These are phyloP conservation scores for Syncephalis plumigaleata DNA, from an alignment of 371 early-diverging fungal genomes.

Conservation along the genomic window DNA sequence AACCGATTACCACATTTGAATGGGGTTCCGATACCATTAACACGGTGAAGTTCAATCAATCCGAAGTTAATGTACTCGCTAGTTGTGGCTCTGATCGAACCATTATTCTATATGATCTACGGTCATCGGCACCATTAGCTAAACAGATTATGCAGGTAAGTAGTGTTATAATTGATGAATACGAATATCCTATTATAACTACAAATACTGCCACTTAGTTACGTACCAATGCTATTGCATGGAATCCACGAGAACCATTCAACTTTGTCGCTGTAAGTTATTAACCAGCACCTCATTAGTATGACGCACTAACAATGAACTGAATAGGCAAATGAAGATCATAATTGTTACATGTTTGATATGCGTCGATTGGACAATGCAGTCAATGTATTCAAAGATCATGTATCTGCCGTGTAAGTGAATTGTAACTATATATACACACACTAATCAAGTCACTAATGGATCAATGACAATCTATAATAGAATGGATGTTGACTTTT, in stretches of 20 bases:
- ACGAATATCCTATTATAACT: not conserved
- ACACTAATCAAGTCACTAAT: not conserved
- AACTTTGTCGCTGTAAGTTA: slow-evolving; percentile 59
- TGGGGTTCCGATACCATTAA: slow-evolving; percentile 94
- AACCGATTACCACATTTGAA: slow-evolving; percentile 62
- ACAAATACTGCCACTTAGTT: slow-evolving; percentile 16
- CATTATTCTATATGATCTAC: slow-evolving; percentile 81
- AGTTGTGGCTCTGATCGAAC: slow-evolving; percentile 84
- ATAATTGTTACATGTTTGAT: slow-evolving; percentile 89
- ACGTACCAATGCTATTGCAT: slow-evolving; percentile 83
- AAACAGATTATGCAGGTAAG: slow-evolving; percentile 51
- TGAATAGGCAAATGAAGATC: slow-evolving; percentile 85
- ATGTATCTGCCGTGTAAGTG: slow-evolving; percentile 86
- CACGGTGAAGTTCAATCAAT: slow-evolving; percentile 84
- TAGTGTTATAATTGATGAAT: not conserved
- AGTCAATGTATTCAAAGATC: slow-evolving; percentile 77
- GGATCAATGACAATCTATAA: not conserved
- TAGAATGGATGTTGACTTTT: slow-evolving; percentile 88
- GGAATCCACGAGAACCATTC: slow-evolving; percentile 97
- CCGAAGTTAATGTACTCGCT: slow-evolving; percentile 79
- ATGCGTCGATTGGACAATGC: slow-evolving; percentile 85
- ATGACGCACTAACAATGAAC: slow-evolving; percentile 1
- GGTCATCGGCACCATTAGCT: slow-evolving; percentile 63
- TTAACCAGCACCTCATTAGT: not conserved
- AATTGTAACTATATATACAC: not conserved